These are phyloP conservation scores for Vitis labrusca DNA, from an alignment of 164 flowering plant species.

Conservation along the genomic window DNA sequence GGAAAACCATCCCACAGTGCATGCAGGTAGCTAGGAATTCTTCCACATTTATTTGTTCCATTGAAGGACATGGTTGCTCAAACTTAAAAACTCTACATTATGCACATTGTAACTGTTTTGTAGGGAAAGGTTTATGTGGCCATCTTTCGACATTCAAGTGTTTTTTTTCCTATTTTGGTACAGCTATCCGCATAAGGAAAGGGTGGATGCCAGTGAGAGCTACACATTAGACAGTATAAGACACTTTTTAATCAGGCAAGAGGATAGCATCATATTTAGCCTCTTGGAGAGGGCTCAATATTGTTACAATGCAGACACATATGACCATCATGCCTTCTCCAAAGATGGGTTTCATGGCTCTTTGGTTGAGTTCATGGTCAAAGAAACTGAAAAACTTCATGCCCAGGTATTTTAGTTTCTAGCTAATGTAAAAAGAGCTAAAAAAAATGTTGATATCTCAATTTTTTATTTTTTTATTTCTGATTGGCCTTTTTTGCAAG, in stretches of 20 bases:
- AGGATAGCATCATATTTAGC: slow-evolving; percentile 74
- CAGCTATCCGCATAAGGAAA: slow-evolving; percentile 26
- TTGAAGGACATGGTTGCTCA: too few relatives aligned
- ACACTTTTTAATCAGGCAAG: slow-evolving; percentile 64
- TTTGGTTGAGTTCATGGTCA: slow-evolving; percentile 55
- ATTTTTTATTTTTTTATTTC: neutral
- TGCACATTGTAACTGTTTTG: neutral
- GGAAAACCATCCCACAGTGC: neutral
- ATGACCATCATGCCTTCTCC: slow-evolving; percentile 43
- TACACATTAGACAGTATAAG: slow-evolving; percentile 60
- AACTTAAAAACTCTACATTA: neutral
- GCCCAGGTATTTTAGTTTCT: slow-evolving; percentile 35
- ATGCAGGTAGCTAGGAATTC: too few relatives aligned
- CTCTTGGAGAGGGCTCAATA: slow-evolving; percentile 67
- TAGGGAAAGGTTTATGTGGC: neutral
- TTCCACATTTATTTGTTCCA: too few relatives aligned
- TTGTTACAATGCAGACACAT: slow-evolving; percentile 52
- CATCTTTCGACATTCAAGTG: neutral
- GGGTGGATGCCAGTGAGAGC: slow-evolving; percentile 60
- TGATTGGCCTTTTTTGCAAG: slow-evolving; percentile 3
- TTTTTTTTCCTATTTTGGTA: slow-evolving; percentile 12
- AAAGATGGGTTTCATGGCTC: slow-evolving; percentile 53
- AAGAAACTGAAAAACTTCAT: slow-evolving; percentile 70
- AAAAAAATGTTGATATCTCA: neutral
- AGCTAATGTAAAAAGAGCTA: neutral